Evolutionary conservation across 2,329 filamentous ascomycete genomes (phyloP).

Genomic region (Xylaria sp.): DNA sequence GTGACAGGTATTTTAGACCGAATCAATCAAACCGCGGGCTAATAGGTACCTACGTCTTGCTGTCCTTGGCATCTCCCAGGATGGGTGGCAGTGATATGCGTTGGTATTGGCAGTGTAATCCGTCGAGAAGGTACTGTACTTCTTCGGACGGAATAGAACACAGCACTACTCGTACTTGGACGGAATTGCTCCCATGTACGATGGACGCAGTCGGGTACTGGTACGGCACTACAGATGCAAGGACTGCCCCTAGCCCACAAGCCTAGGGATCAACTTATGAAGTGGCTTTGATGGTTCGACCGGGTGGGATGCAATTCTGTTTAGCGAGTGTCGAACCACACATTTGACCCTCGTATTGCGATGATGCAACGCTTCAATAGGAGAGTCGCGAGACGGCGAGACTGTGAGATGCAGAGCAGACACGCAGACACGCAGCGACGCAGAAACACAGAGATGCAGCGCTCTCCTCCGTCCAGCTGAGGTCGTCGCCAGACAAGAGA

Average conservation of each 20-base stretch:
- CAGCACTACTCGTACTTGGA: too few relatives aligned
- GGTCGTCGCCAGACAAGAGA: too few relatives aligned
- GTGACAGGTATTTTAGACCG: background rate
- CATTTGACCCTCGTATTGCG: slow-evolving; percentile 11
- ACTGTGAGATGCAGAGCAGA: too few relatives aligned
- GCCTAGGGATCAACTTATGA: background rate
- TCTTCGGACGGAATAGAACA: too few relatives aligned
- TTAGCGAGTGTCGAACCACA: slow-evolving; percentile 15
- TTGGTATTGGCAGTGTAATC: too few relatives aligned
- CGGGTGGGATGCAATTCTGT: slow-evolving; percentile 8
- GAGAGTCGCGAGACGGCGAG: background rate
- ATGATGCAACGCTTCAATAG: slow-evolving; percentile 7
- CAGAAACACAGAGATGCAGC: too few relatives aligned
- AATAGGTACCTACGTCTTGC: background rate
- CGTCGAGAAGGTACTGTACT: too few relatives aligned
- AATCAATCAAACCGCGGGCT: background rate
- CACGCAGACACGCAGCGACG: too few relatives aligned
- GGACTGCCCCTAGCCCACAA: slow-evolving; percentile 1
- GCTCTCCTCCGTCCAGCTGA: too few relatives aligned
- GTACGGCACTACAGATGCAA: background rate
- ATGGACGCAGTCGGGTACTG: too few relatives aligned
- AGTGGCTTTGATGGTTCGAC: slow-evolving; percentile 4
- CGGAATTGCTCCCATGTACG: too few relatives aligned
- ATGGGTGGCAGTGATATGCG: background rate
- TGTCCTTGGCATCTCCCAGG: background rate